These are phyloP conservation scores for Aspergillus hortae DNA, from an alignment of 2,329 filamentous ascomycete species.

Conservation along the genomic window DNA sequence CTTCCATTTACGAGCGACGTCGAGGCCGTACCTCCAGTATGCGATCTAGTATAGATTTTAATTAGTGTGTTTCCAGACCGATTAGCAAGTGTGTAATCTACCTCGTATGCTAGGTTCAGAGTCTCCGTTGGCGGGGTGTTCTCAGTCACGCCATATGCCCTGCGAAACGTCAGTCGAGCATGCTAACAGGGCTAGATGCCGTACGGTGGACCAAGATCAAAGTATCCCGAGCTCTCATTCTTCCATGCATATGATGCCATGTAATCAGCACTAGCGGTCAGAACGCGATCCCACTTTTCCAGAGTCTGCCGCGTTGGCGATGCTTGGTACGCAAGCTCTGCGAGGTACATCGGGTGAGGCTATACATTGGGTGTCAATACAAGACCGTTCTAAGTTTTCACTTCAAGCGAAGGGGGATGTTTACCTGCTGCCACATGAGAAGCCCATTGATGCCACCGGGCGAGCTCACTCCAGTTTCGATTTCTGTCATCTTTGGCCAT, in stretches of 20 bases:
- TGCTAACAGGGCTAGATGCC: background rate
- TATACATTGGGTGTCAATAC: too few species aligned
- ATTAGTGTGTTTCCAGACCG: too few species aligned
- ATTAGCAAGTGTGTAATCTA: background rate
- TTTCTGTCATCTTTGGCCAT: constrained; percentile 17
- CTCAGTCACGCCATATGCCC: constrained; percentile 14
- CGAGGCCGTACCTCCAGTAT: constrained; percentile 14
- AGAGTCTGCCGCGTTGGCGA: constrained; percentile 7
- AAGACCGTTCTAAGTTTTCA: too few species aligned
- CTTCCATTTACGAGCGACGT: constrained; percentile 10
- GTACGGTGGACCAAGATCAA: constrained; percentile 15
- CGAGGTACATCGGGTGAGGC: constrained; percentile 16
- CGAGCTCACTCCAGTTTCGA: constrained; percentile 10
- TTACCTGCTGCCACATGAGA: constrained; percentile 16
- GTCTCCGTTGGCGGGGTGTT: constrained; percentile 10
- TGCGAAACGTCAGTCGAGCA: background rate
- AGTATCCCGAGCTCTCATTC: constrained; percentile 10
- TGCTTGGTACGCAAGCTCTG: constrained; percentile 9
- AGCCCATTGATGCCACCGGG: constrained; percentile 14
- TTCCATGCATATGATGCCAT: constrained; percentile 15
- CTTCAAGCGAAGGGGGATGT: too few species aligned
- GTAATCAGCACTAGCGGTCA: constrained; percentile 12
- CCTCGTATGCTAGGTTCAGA: constrained; percentile 14
- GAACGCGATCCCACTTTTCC: constrained; percentile 8
- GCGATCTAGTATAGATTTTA: constrained; percentile 2